Conservation (phyloP, 148 eudicot species). For the Rhododendron simsii region DNA sequence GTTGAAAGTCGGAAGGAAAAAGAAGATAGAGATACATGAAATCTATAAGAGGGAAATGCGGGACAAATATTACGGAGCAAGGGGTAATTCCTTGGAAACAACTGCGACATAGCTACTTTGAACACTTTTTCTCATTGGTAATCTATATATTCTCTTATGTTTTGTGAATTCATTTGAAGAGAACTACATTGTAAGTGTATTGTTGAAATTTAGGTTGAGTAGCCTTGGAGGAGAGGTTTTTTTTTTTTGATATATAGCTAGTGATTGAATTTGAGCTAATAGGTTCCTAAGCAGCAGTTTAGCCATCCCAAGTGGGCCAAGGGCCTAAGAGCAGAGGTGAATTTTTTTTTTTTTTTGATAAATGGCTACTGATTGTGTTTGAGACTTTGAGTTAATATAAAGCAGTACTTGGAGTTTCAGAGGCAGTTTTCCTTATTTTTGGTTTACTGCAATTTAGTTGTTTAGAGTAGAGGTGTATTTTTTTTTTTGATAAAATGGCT, state of each 20-base stretch:
- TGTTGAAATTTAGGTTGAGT: not conserved
- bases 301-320: too few relatives aligned
- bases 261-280: not conserved
- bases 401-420: not conserved
- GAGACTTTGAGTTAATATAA: not conserved
- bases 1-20: not conserved
- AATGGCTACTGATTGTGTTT: too few relatives aligned
- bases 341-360: too few relatives aligned
- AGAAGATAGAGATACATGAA: not conserved
- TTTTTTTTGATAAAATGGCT: too few relatives aligned
- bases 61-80: not conserved
- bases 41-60: not conserved
- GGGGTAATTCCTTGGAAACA: not conserved
- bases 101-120: not conserved
- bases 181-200: not conserved
- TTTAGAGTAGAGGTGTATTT: too few relatives aligned
- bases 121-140: not conserved
- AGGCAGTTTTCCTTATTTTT: not conserved
- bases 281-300: not conserved
- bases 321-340: too few relatives aligned
- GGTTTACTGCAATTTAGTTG: not conserved
- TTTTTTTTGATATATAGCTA: not conserved
- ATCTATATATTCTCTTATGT: not conserved
- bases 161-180: not conserved
- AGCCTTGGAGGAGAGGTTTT: not conserved